Evolutionary conservation across 768 basidiomycete species (phyloP), one percentile per base, ranked within the genome.

Genomic region (Auricularia auricula-judae): DNA sequence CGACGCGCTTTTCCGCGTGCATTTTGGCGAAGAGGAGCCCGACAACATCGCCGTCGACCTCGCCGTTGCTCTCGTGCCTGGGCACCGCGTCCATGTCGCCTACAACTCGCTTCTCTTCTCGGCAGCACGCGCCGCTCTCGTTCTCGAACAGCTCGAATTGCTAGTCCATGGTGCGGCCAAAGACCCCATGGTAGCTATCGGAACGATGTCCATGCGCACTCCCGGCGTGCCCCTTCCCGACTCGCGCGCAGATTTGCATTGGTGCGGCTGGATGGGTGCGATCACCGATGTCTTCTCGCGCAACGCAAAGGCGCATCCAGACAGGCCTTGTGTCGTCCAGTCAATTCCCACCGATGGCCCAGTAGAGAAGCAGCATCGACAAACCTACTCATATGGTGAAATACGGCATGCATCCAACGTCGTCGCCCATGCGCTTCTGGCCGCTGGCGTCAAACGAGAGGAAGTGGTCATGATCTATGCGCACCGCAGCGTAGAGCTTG

Each of bases 391-490:
- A 0, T 99, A 99, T 71, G 78, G 79, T 36, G 81, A 86, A 65
- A 93, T 98, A 69, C 85, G 90, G 54, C 82, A 81, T 58, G 93
- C 95, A 18, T 86, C 89, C 1, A 98, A 98, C 72, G 80, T 94
- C 36, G 81, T 99, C 11, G 88, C 96, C 0, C 95, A 98, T 71
- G 85, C 95, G 70, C 83, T 99, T 66, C 77, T 98, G 47, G 84
- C 86, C 68, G 85, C 84, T 14, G 97, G 97, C 4, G 77, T 99
- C 3, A 82, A 94, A 74, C 80, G 92, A 39, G 96, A 95, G 71
- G 97, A 99, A 67, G 93, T 98, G 21, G 93, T 98, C 63, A 98
- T 96, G 88, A 89, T 99, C 21, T 99, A 98, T 71, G 96, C 96
- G 2, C 87, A 97, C 71, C 85, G 97, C 39, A 93, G 91, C 68